Conservation (phyloP, 257 asterid genomes). For the Solanum sitiens region DNA sequence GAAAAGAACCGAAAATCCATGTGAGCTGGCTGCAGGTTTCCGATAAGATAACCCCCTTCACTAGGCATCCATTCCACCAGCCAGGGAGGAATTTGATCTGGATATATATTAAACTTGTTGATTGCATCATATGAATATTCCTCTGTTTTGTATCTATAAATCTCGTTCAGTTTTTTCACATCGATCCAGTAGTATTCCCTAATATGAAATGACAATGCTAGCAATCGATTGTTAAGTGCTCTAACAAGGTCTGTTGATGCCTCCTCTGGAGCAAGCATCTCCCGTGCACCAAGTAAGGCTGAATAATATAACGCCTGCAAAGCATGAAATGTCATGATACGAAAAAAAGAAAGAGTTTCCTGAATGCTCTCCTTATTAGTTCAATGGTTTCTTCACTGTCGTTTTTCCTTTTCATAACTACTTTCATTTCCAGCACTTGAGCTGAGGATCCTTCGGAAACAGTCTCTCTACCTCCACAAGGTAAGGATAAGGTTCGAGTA, state of each 20-base stretch:
- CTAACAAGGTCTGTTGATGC: constrained; percentile 47
- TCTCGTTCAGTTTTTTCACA: constrained; percentile 62
- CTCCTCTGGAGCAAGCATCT: constrained; percentile 74
- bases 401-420: background rate
- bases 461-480: background rate
- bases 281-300: constrained; percentile 65
- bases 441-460: background rate
- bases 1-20: constrained; percentile 85
- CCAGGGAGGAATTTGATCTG: constrained; percentile 87
- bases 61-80: constrained; percentile 78
- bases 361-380: background rate
- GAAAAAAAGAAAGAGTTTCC: background rate
- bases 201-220: constrained; percentile 76
- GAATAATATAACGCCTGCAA: constrained; percentile 66
- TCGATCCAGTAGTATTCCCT: constrained; percentile 78
- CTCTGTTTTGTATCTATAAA: constrained; percentile 70
- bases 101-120: constrained; percentile 76
- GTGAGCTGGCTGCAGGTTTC: constrained; percentile 83
- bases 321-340: background rate
- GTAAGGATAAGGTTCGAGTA: background rate
- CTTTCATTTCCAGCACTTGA: background rate
- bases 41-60: constrained; percentile 65
- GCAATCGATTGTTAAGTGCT: constrained; percentile 59
- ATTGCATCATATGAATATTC: constrained; percentile 78
- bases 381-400: background rate